A percentile compares a stretch with the other conserved stretches of the same genome.
Conservation (phyloP, 352 stramenopile genomes). For the Phytophthora europaea region DNA sequence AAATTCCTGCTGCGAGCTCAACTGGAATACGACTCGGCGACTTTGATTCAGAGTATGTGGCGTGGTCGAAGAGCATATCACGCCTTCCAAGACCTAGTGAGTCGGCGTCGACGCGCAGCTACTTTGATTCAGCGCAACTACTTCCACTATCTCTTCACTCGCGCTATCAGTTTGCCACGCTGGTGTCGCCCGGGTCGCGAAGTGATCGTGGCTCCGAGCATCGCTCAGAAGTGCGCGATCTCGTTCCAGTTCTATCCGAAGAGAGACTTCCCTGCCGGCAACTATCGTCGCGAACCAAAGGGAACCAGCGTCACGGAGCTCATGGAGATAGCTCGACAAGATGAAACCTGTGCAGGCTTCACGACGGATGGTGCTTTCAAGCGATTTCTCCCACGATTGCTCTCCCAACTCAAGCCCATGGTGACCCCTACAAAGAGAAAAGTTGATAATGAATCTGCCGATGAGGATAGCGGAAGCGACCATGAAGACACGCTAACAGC, state of each 20-base stretch:
- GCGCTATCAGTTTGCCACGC: slow-evolving; percentile 56
- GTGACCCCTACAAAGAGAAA: slow-evolving; percentile 2
- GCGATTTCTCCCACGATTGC: slow-evolving; percentile 76
- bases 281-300: slow-evolving; percentile 59
- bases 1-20: slow-evolving; percentile 58
- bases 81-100: slow-evolving; percentile 44
- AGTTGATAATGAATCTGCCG: neutral
- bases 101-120: slow-evolving; percentile 47
- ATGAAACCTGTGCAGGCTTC: slow-evolving; percentile 81
- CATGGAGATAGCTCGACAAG: slow-evolving; percentile 67
- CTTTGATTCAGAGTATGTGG: slow-evolving; percentile 55
- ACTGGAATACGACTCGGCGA: slow-evolving; percentile 55
- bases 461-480: neutral
- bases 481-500: slow-evolving; percentile 26
- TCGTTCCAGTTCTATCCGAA: slow-evolving; percentile 82
- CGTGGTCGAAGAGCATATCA: slow-evolving; percentile 38
- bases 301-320: slow-evolving; percentile 46
- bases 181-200: slow-evolving; percentile 78
- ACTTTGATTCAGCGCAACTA: slow-evolving; percentile 76
- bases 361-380: slow-evolving; percentile 80
- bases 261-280: slow-evolving; percentile 79
- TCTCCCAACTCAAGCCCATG: slow-evolving; percentile 79
- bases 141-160: slow-evolving; percentile 75
- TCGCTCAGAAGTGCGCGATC: slow-evolving; percentile 72
- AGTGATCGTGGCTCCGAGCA: slow-evolving; percentile 67